phyloP scores from a whole-genome alignment of 1,284 basidiomycete genomes.

The Sanghuangporus sanghuang region DNA sequence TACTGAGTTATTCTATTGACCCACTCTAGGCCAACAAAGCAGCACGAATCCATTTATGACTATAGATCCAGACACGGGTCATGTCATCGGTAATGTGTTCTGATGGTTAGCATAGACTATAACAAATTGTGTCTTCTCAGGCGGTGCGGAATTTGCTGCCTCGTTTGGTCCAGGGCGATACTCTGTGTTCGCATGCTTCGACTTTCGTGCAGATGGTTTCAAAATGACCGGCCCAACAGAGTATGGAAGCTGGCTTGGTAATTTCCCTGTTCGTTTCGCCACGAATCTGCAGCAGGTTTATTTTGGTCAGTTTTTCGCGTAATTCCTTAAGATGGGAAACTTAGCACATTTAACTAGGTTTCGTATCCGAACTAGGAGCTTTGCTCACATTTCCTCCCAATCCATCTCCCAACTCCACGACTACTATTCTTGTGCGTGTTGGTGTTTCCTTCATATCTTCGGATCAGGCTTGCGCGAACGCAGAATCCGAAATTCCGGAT shows the following conservation, averaged over 20 bases:
- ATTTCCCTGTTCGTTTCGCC: constrained; percentile 43
- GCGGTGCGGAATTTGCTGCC: constrained; percentile 37
- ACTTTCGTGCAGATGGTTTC: constrained; percentile 53
- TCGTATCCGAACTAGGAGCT: constrained; percentile 41
- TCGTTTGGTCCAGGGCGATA: constrained; percentile 55
- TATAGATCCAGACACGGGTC: constrained; percentile 16
- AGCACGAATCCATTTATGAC: constrained; percentile 18
- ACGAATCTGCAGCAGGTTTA: constrained; percentile 32
- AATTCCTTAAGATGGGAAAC: background rate
- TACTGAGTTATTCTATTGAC: too few species aligned
- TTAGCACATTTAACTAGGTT: constrained; percentile 22
- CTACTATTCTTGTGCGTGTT: constrained; percentile 46
- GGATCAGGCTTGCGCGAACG: constrained; percentile 54
- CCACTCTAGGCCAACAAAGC: constrained; percentile 1
- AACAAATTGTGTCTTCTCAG: constrained; percentile 15
- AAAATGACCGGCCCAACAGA: constrained; percentile 38
- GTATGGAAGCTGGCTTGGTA: constrained; percentile 50
- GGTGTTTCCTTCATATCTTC: constrained; percentile 58
- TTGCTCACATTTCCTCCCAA: constrained; percentile 45
- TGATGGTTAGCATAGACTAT: background rate
- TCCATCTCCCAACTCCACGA: constrained; percentile 24
- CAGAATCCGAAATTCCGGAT: constrained; percentile 54
- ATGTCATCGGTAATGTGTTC: constrained; percentile 5
- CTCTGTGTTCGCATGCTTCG: constrained; percentile 53
- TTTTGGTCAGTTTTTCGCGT: constrained; percentile 9